Base-by-base conservation (phyloP, 2,329 filamentous ascomycete species). In the Venturia carpophila region DNA sequence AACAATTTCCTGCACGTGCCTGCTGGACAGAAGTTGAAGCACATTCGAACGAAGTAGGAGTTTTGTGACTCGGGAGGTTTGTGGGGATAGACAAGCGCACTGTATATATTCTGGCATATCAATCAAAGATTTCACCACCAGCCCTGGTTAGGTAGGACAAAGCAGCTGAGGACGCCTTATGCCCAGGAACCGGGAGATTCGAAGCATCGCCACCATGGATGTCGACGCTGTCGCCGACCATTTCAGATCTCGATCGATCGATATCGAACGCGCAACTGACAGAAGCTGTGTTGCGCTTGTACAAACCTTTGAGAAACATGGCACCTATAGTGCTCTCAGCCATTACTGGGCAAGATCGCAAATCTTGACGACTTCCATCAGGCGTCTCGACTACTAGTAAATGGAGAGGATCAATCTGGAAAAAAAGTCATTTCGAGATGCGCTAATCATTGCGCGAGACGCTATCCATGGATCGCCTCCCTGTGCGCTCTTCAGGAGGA, bases 1-100 rank as follows among this genome's bases (percentile, higher is more conserved):
- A 95, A 96, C 79, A 96, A 97, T 81, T 99, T 97, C 78, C 75
- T 92, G 68, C 92, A 95, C 80, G 87, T 87, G 68, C 80, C 89
- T 15, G 21, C 47, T 15, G 21, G 10, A 10, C 88, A 85, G 78
- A 94, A 93, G 84, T 81, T 97, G 75, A 97, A 97, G 69, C 82
- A 88, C 68, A 83, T 93, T 68, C 82, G 84, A 68, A 87, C 90
- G 67, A 93, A 97, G 77, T 91, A 94, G 79, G 89, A 6, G 10
- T 49, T 11, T 24, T 27, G 52, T 64, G 62, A 27, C 2, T 30
- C 7, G 6, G 27, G 7, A 21, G 30, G 30, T 3, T 37, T n/a
- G 5, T 37, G 52, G 30, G 37, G 15, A 19, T 5, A 21, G 30
- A 37, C 21, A 19, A n/a, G 30, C 15, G 52, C 17, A 37, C 3